These are phyloP conservation scores for Fistulinella prunicolor DNA, from an alignment of 768 basidiomycete genomes.

Conservation along the genomic window DNA sequence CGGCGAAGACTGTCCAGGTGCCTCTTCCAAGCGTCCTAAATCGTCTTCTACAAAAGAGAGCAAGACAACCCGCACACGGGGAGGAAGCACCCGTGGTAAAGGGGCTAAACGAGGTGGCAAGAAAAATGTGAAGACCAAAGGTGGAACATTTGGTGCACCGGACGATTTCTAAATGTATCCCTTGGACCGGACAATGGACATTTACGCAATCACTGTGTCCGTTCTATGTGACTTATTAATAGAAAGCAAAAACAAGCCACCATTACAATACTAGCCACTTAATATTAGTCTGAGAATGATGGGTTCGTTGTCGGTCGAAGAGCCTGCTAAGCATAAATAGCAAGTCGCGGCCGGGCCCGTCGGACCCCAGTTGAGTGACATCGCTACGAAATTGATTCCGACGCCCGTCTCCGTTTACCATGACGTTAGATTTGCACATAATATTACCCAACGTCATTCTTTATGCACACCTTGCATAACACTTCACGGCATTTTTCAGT, in stretches of 20 bases:
- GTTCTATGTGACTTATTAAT: too few relatives aligned
- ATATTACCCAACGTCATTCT: neutral
- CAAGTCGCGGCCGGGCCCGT: too few relatives aligned
- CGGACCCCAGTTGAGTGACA: neutral
- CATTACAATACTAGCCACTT: too few relatives aligned
- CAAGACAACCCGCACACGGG: constrained; percentile 25
- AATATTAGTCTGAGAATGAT: neutral
- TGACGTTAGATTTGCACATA: neutral
- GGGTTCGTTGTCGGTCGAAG: too few relatives aligned
- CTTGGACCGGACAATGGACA: too few relatives aligned
- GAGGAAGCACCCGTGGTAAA: constrained; percentile 18
- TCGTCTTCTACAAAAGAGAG: constrained; percentile 22
- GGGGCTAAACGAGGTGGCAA: constrained; percentile 26
- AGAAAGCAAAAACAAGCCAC: too few relatives aligned
- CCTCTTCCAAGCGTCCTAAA: constrained; percentile 28
- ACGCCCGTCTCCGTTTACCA: neutral
- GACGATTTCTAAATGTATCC: constrained; percentile 23
- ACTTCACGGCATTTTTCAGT: too few relatives aligned
- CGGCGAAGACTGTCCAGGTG: constrained; percentile 26
- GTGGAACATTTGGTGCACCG: constrained; percentile 33
- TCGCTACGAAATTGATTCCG: neutral
- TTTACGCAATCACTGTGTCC: too few relatives aligned
- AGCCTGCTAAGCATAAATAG: too few relatives aligned
- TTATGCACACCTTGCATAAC: too few relatives aligned
- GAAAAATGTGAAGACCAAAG: constrained; percentile 31